These are phyloP conservation scores for Pythium periplocum DNA, from an alignment of 352 stramenopile genomes.

Conservation along the genomic window DNA sequence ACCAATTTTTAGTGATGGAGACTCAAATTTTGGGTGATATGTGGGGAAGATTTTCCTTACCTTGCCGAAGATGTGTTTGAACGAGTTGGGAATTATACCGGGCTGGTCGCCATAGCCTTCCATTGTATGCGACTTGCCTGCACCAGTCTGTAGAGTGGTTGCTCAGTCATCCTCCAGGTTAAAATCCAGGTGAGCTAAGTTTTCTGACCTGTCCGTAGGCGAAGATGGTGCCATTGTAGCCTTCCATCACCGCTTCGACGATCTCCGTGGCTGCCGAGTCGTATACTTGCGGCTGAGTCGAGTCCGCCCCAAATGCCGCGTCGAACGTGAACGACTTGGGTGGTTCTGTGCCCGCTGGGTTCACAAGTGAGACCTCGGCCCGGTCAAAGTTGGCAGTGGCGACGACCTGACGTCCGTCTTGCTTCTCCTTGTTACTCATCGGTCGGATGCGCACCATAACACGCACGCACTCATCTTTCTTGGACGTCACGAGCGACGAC, in stretches of 20 bases:
- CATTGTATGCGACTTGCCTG: conserved; percentile 89
- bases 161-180: background rate
- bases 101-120: conserved; percentile 74
- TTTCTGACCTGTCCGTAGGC: conserved; percentile 76
- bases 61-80: conserved; percentile 89
- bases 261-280: conserved; percentile 86
- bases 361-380: conserved; percentile 86
- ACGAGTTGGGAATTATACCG: conserved; percentile 88
- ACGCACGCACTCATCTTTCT: conserved; percentile 91
- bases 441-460: conserved; percentile 96
- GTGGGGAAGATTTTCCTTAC: conserved; percentile 29
- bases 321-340: conserved; percentile 98
- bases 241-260: conserved; percentile 87
- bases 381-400: conserved; percentile 88
- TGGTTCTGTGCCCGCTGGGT: conserved; percentile 76
- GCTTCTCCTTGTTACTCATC: conserved; percentile 92
- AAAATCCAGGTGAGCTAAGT: background rate
- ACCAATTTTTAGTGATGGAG: background rate
- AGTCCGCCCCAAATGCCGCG: conserved; percentile 91
- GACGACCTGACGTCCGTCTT: conserved; percentile 85
- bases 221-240: conserved; percentile 92
- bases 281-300: conserved; percentile 94
- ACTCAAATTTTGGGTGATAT: no score
- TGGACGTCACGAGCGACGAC: conserved; percentile 20
- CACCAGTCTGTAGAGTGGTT: conserved; percentile 51